Evolutionary conservation across 306 rosid species (phyloP).

Genomic region (Hylodesmum podocarpum): DNA sequence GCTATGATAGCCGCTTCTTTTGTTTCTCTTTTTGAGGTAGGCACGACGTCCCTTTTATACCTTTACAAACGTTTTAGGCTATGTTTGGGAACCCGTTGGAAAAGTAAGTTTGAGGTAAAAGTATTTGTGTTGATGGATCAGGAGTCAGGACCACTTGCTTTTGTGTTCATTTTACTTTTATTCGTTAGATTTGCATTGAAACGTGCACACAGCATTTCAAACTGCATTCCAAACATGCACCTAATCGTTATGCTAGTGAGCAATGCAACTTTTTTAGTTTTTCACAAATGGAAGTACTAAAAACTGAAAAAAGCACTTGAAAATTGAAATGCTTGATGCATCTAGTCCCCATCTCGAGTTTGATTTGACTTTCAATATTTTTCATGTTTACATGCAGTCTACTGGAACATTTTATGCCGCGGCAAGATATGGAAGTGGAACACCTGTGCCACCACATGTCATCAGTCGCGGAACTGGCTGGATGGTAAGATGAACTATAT

Average conservation of each 20-base stretch:
- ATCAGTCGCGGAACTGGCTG: conserved; percentile 80
- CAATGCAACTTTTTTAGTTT: neutral
- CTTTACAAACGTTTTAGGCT: too few relatives aligned
- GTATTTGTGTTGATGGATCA: too few relatives aligned
- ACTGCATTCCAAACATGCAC: too few relatives aligned
- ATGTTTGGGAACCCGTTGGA: too few relatives aligned
- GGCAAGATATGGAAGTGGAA: conserved; percentile 80
- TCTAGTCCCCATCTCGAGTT: neutral
- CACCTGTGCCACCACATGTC: conserved; percentile 83
- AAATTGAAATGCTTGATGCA: too few relatives aligned
- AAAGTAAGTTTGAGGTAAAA: too few relatives aligned
- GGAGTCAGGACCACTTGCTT: too few relatives aligned
- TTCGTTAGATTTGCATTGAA: too few relatives aligned
- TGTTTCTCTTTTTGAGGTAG: conserved; percentile 81
- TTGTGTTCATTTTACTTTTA: too few relatives aligned
- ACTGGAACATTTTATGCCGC: conserved; percentile 77
- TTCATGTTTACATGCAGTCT: conserved; percentile 45
- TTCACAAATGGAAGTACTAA: neutral
- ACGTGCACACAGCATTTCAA: too few relatives aligned
- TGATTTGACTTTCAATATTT: conserved; percentile 9
- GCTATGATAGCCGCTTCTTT: conserved; percentile 87
- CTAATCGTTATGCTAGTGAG: neutral
- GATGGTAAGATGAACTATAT: conserved; percentile 51
- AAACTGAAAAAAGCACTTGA: neutral
- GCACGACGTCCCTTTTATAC: neutral